phyloP scores from a whole-genome alignment of 768 basidiomycete genomes.

The Tephrocybe rancida region DNA sequence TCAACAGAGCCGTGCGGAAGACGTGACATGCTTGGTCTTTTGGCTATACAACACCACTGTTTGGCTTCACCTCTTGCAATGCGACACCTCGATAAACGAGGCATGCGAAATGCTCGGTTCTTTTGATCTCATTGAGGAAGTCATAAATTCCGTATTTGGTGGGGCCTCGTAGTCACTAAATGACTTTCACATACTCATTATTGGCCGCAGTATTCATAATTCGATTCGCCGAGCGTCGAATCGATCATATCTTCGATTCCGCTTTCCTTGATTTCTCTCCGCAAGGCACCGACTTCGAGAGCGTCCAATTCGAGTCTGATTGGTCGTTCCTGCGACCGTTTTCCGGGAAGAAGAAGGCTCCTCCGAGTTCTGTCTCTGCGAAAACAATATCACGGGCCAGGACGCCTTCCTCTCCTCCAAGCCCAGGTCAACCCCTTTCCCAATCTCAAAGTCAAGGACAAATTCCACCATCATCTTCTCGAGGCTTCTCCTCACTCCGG shows the following conservation, averaged over 20 bases:
- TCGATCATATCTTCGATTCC: conserved; percentile 84
- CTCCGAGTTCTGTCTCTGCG: conserved; percentile 27
- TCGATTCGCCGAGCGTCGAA: conserved; percentile 84
- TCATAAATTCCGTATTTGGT: conserved; percentile 96
- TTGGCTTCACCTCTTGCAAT: conserved; percentile 90
- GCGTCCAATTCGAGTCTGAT: conserved; percentile 92
- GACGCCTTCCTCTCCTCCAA: conserved; percentile 51
- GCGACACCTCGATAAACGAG: conserved; percentile 76
- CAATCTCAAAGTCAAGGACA: conserved; percentile 48
- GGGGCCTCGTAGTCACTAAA: conserved; percentile 16
- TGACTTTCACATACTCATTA: conserved; percentile 5
- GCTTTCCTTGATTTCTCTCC: conserved; percentile 84
- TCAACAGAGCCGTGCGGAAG: conserved; percentile 75
- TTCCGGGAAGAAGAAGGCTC: conserved; percentile 58
- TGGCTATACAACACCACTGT: conserved; percentile 94
- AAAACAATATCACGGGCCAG: conserved; percentile 34
- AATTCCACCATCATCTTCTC: conserved; percentile 47
- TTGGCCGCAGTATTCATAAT: conserved; percentile 83
- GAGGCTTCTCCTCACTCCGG: conserved; percentile 66
- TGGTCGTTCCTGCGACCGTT: conserved; percentile 91
- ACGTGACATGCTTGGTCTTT: conserved; percentile 85
- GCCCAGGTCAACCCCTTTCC: conserved; percentile 51
- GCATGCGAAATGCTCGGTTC: conserved; percentile 85
- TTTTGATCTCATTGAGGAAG: conserved; percentile 86
- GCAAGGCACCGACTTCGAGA: conserved; percentile 75